Conservation (phyloP, 1,284 basidiomycete genomes). For the Cryptococcus sp. region DNA sequence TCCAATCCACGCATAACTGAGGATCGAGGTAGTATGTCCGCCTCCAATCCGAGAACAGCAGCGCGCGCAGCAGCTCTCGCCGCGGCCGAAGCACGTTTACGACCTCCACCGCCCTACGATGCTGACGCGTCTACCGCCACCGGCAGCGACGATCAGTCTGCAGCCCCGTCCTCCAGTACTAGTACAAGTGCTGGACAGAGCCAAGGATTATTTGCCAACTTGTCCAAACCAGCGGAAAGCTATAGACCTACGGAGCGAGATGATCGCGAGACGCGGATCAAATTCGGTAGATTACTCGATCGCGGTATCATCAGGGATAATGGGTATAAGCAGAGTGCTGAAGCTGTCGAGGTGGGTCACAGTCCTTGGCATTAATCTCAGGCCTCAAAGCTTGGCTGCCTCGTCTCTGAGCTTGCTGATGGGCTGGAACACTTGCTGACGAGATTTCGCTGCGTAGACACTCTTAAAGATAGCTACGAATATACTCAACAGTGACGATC, state of each 20-base stretch:
- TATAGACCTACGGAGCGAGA: constrained; percentile 30
- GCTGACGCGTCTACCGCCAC: neutral
- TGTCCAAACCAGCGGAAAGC: constrained; percentile 1
- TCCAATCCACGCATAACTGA: too few relatives aligned
- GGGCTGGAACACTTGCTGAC: neutral
- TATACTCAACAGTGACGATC: constrained; percentile 38
- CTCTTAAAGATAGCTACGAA: constrained; percentile 48
- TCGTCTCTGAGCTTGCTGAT: neutral
- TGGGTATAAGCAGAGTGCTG: constrained; percentile 37
- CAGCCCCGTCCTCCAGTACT: constrained; percentile 2
- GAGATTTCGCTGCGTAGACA: constrained; percentile 32
- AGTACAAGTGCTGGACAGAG: too few relatives aligned
- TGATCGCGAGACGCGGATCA: constrained; percentile 30
- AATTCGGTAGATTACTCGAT: constrained; percentile 39
- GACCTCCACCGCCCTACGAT: constrained; percentile 16
- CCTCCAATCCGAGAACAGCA: neutral
- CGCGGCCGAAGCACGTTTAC: constrained; percentile 42
- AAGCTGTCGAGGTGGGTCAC: constrained; percentile 47
- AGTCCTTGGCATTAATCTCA: too few relatives aligned
- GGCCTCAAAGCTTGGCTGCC: too few relatives aligned
- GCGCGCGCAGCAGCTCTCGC: constrained; percentile 31
- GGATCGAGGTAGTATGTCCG: neutral
- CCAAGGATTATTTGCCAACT: neutral
- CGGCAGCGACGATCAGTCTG: constrained; percentile 10
- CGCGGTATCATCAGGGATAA: constrained; percentile 47